A percentile compares a stretch with the other conserved stretches of the same genome.
Evolutionary conservation across 345 rosid species (phyloP).

Genomic region (Lumnitzera littorea): DNA sequence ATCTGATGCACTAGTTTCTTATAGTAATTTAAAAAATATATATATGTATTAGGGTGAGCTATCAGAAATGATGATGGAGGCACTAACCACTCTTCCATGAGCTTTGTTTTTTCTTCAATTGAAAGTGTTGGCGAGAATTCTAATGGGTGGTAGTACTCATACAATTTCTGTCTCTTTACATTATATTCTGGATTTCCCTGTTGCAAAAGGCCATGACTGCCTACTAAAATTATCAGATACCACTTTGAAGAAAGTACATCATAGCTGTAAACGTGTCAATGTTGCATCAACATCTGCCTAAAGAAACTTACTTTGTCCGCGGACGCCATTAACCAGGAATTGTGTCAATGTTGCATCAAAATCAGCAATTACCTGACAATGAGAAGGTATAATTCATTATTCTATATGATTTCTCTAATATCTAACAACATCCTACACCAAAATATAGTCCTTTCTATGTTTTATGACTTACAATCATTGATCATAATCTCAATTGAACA

Average conservation of each 20-base stretch:
- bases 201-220: constrained; percentile 75
- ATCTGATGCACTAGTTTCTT: too few relatives aligned
- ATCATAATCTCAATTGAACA: too few relatives aligned
- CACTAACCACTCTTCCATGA: constrained; percentile 91
- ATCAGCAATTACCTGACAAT: constrained; percentile 62
- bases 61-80: too few relatives aligned
- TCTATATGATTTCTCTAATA: too few relatives aligned
- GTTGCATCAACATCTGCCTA: background rate
- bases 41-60: too few relatives aligned
- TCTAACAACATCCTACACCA: too few relatives aligned
- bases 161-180: constrained; percentile 65
- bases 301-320: constrained; percentile 54
- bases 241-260: background rate
- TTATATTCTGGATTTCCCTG: constrained; percentile 67
- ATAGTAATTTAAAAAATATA: too few relatives aligned
- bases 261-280: background rate
- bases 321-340: constrained; percentile 47
- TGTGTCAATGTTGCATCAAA: constrained; percentile 77
- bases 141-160: constrained; percentile 65
- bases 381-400: background rate
- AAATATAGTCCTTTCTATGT: too few relatives aligned
- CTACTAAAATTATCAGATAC: constrained; percentile 25
- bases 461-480: too few relatives aligned
- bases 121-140: constrained; percentile 68
- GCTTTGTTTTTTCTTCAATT: constrained; percentile 70